Conservation (phyloP, 108 stramenopile species). For the Aurantiochytrium sp. region DNA sequence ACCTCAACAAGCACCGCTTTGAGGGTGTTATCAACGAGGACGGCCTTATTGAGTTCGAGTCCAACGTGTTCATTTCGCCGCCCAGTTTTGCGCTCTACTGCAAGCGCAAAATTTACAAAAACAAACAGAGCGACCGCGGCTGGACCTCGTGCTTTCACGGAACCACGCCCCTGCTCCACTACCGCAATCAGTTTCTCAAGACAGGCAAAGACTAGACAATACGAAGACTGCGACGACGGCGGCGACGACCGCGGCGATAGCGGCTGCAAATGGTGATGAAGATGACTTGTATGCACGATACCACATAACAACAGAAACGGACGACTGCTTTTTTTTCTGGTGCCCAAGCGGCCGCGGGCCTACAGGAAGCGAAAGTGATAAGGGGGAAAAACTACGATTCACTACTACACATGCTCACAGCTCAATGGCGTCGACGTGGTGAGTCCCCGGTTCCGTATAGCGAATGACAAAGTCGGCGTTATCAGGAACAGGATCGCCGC, state of each 20-base stretch:
- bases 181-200: not conserved
- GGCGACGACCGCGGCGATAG: too few relatives aligned
- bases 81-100: conserved; percentile 4
- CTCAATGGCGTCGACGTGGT: not conserved
- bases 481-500: not conserved
- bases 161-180: not conserved
- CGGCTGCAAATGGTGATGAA: too few relatives aligned
- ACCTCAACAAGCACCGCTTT: not conserved
- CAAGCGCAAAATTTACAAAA: conserved; percentile 15
- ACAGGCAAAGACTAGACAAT: not conserved
- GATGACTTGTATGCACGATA: too few relatives aligned
- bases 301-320: too few relatives aligned
- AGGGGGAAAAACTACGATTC: too few relatives aligned
- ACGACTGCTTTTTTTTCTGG: too few relatives aligned
- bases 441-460: not conserved
- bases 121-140: not conserved
- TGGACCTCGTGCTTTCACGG: not conserved
- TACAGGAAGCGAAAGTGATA: too few relatives aligned
- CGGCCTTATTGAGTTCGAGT: not conserved
- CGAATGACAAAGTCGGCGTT: not conserved
- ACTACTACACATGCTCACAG: too few relatives aligned
- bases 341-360: too few relatives aligned
- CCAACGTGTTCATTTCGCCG: not conserved
- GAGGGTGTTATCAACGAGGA: not conserved
- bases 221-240: too few relatives aligned